A percentile compares a stretch with the other conserved stretches of the same genome.
Conservation (phyloP, 2,329 filamentous ascomycete genomes). For the Alternaria conjuncta region DNA sequence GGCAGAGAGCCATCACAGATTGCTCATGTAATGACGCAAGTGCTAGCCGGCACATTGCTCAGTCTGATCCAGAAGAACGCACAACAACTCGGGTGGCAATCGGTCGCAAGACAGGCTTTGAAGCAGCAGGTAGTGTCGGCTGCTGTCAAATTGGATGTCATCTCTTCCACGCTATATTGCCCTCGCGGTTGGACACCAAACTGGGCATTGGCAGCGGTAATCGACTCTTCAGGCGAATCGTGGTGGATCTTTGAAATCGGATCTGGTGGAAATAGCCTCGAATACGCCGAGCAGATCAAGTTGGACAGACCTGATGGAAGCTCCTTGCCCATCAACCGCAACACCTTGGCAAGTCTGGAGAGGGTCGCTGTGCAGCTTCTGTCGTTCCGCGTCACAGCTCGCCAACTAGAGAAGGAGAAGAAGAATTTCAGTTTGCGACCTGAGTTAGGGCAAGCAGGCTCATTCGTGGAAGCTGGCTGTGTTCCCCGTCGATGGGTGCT, state of each 20-base stretch:
- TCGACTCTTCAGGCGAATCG: constrained; percentile 43
- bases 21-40: constrained; percentile 62
- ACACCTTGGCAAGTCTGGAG: constrained; percentile 45
- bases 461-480: constrained; percentile 1
- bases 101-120: constrained; percentile 33
- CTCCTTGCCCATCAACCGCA: constrained; percentile 31
- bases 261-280: constrained; percentile 28
- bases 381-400: constrained; percentile 37
- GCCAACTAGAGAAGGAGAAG: constrained; percentile 30
- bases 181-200: constrained; percentile 72
- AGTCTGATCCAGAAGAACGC: constrained; percentile 68
- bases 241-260: constrained; percentile 48
- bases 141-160: constrained; percentile 65
- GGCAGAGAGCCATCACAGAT: constrained; percentile 65
- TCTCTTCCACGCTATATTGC: constrained; percentile 72
- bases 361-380: constrained; percentile 47
- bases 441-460: constrained; percentile 23
- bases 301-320: constrained; percentile 30
- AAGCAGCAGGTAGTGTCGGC: constrained; percentile 63
- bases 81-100: constrained; percentile 70
- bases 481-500: constrained; percentile 37
- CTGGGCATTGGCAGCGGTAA: constrained; percentile 72
- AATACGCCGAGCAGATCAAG: constrained; percentile 36
- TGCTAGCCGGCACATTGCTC: constrained; percentile 67
- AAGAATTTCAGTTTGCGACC: constrained; percentile 28